Evolutionary conservation across 345 rosid species (phyloP), one percentile per base, ranked within the genome.

Genomic region (Lepidium didymum): DNA sequence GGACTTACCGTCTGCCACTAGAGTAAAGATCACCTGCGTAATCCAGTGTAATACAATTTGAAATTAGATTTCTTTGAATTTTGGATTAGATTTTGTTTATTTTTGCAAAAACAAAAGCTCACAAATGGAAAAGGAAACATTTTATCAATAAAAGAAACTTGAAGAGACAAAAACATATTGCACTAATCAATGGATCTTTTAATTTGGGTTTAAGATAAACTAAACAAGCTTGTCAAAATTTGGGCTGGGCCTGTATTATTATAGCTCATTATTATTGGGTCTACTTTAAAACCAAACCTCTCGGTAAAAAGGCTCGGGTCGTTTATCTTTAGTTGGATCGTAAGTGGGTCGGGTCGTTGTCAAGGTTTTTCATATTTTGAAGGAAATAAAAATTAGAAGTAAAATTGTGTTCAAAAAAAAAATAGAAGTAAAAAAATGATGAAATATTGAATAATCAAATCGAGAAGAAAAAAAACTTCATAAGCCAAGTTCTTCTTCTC

Each of bases 401-500:
- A 10, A 33, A 56, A n/a, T n/a, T n/a, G n/a, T n/a, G n/a, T n/a
- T n/a, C n/a, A 37, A 49, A 59, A 3, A 55, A 25, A 69, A 23
- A 21, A 9, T 14, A 59, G 6, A 15, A 47, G 5, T 33, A 10
- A 33, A 56, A n/a, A n/a, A n/a, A n/a, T n/a, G n/a, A 53, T 34
- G 38, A 54, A 46, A 18, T 55, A 62, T 55, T 44, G 56, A 72
- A 44, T 16, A 64, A 72, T 52, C 77, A 67, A 74, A 73, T 74
- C 73, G 73, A 74, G 68, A 23, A 73, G 65, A 23, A 73, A 73
- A 73, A 23, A 73, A 73, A 50, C 10, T 72, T 56, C 54, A 47
- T 72, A 38, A 27, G 6, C 51, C 54, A 67, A 67, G 57, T 68
- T 74, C 53, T 18, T 65, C 72, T 74, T 44, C 73, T 61, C 69